Evolutionary conservation across 2,329 filamentous ascomycete genomes (phyloP), one percentile per base, ranked within the genome.

Genomic region (Fonsecaea pugnacius): DNA sequence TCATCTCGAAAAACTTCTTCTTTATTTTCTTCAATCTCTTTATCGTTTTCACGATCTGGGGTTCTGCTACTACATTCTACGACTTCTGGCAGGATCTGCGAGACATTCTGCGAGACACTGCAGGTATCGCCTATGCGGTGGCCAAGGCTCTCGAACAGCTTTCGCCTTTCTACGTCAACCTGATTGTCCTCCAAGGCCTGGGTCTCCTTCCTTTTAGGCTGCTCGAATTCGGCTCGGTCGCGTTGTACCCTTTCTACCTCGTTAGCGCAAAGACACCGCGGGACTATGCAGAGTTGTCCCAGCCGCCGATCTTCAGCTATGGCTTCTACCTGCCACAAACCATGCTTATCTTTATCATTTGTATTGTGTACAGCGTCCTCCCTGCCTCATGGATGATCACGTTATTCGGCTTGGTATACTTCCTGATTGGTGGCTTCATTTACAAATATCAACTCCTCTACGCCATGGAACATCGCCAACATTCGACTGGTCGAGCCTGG

Each of bases 1-100:
- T 96, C 51, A 94, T 99, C 69, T 96, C 92, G 60, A 99, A 99
- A 80, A 99, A 98, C 77, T 99, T 98, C 79, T 96, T 98, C 83
- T 99, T 99, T 75, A 93, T 91, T 9, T 99, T 99, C 78, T 98
- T 99, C 85, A 99, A 99, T 78, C 91, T 98, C 63, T 99, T 99
- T 78, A 85, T 98, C 57, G 87, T 98, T 51, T 97, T 98, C 75
- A 96, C 94, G 0, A 85, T 95, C 30, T 91, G 96, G 52, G 91
- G 90, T 60, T 92, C 92, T 4, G 91, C 87, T 1, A 87, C 89
- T 43, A 87, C 89, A 60, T 91, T 96, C 73, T 87, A 87, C 77
- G 82, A 83, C 36, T 85, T 90, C 58, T 83, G 84, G 73, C 78
- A 85, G 62, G 79, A 82, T 30, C 82, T 98, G 53, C 87, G 87